A percentile compares a stretch with the other conserved stretches of the same genome.
Evolutionary conservation across 495 filamentous ascomycete species (phyloP).

Genomic region (Neurospora sp.): DNA sequence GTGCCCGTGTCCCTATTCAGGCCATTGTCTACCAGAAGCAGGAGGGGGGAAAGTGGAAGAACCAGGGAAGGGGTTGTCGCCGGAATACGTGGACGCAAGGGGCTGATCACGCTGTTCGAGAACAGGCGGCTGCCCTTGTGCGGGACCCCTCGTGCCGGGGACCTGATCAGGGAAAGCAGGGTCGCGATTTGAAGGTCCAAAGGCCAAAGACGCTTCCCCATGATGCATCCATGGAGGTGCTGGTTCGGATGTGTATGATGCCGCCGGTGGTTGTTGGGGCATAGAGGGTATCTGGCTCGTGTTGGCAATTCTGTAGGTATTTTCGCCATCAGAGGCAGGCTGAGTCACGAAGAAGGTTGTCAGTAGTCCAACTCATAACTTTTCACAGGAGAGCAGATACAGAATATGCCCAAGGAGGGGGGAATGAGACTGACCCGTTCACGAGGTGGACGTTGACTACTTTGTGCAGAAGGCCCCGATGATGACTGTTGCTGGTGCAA

Average conservation of each 20-base stretch:
- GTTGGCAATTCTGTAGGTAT: not conserved
- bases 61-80: not conserved
- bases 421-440: not conserved
- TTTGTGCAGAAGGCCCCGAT: not conserved
- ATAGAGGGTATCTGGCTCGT: not conserved
- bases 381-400: not conserved
- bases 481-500: constrained; percentile 10
- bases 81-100: not conserved
- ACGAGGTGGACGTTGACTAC: not conserved
- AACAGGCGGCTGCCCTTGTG: not conserved
- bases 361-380: not conserved
- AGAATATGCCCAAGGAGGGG: not conserved
- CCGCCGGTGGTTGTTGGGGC: not conserved
- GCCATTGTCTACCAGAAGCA: not conserved
- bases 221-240: not conserved
- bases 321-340: not conserved
- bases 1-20: not conserved
- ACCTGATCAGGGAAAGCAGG: not conserved
- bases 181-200: not conserved
- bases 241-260: not conserved
- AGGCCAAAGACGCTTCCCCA: not conserved
- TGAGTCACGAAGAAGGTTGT: not conserved
- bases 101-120: not conserved
- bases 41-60: not conserved
- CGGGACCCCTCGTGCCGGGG: not conserved